Evolutionary conservation across 306 rosid genomes (phyloP).

Genomic region (Urtica urens): DNA sequence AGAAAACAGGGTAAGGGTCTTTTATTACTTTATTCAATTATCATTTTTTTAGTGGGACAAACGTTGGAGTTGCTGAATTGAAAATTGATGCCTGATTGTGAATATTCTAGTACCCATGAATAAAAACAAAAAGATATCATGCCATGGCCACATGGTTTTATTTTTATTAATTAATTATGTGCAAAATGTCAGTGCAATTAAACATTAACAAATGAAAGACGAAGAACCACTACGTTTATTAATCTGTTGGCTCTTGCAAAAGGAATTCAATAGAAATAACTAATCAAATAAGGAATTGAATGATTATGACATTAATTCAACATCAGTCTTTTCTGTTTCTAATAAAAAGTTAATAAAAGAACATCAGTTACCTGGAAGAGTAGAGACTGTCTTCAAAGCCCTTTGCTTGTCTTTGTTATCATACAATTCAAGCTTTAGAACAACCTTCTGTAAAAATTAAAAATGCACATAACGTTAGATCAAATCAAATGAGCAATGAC

Average conservation of each 20-base stretch:
- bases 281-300: conserved; percentile 3
- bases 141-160: not conserved
- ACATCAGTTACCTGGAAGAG: conserved; percentile 55
- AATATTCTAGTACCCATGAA: not conserved
- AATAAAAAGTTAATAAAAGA: not conserved
- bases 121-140: conserved; percentile 5
- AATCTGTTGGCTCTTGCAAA: no score
- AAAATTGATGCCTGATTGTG: not conserved
- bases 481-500: conserved; percentile 10
- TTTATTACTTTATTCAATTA: no score
- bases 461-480: not conserved
- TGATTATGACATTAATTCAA: not conserved
- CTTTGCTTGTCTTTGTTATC: conserved; percentile 83
- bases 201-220: no score
- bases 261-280: not conserved
- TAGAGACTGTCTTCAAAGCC: conserved; percentile 74
- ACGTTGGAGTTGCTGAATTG: no score
- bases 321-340: not conserved
- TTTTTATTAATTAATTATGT: no score
- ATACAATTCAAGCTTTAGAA: conserved; percentile 61
- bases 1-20: no score
- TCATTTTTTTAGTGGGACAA: no score
- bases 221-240: no score
- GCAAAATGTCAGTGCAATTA: no score
- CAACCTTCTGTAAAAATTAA: conserved; percentile 45